phyloP scores from a whole-genome alignment of 2,329 filamentous ascomycete genomes.

The Pyrenophora graminea region DNA sequence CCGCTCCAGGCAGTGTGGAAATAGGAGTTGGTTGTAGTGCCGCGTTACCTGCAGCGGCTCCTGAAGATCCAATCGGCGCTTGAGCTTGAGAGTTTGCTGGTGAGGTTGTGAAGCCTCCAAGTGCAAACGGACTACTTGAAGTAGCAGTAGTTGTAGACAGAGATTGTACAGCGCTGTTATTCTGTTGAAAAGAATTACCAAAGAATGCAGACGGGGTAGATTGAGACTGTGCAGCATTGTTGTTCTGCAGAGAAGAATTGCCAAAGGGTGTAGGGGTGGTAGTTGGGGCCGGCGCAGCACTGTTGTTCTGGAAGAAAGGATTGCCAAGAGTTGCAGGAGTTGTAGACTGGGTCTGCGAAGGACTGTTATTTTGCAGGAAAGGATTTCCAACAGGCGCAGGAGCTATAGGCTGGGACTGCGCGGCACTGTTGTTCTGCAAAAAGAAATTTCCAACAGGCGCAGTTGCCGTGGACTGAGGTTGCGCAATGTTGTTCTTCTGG shows the following conservation, averaged over 20 bases:
- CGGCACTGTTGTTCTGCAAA: neutral
- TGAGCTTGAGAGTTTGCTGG: conserved; percentile 1
- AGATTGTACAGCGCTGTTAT: neutral
- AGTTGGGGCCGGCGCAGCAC: neutral
- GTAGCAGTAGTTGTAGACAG: neutral
- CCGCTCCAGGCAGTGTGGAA: conserved; percentile 10
- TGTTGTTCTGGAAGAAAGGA: conserved; percentile 3
- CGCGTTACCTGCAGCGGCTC: conserved; percentile 5
- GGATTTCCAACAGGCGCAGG: conserved; percentile 3
- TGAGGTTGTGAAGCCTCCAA: neutral
- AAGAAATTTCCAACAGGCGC: conserved; percentile 6
- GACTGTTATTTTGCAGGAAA: conserved; percentile 3
- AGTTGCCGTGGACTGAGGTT: neutral
- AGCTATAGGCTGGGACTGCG: neutral
- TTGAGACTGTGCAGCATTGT: neutral
- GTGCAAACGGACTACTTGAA: conserved; percentile 8
- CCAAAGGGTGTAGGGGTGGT: neutral
- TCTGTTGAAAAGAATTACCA: conserved; percentile 7
- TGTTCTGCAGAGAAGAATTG: conserved; percentile 5
- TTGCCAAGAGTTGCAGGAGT: conserved; percentile 2
- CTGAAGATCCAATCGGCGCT: neutral
- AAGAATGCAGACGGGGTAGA: neutral
- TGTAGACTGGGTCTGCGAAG: neutral
- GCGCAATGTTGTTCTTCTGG: neutral
- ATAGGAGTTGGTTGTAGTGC: conserved; percentile 6